Percentiles rank a stretch among this genome's conserved stretches.
Conservation (phyloP, 2,329 filamentous ascomycete genomes). For the Magnaporthiopsis rhizophila region DNA sequence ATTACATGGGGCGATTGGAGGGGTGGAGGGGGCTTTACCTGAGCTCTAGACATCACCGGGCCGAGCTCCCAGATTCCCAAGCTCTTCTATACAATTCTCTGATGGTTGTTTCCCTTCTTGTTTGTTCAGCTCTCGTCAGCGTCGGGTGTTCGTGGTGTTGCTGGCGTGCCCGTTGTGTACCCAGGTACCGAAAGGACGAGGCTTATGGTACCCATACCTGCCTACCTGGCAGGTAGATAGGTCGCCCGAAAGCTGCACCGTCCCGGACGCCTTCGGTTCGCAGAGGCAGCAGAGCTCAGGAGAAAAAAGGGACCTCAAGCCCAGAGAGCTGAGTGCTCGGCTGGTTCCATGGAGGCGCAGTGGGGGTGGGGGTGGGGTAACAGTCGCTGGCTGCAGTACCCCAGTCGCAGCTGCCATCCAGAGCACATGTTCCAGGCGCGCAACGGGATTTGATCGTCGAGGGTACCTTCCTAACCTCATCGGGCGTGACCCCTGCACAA, state of each 20-base stretch:
- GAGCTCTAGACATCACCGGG: neutral
- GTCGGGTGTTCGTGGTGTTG: too few relatives aligned
- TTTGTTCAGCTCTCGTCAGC: neutral
- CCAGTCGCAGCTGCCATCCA: conserved; percentile 4
- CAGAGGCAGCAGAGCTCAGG: too few relatives aligned
- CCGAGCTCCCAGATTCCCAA: neutral
- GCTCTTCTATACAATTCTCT: neutral
- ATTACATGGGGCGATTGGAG: neutral
- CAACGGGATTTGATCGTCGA: conserved; percentile 9
- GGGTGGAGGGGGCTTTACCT: neutral
- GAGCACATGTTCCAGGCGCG: conserved; percentile 9
- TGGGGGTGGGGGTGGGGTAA: neutral
- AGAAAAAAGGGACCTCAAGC: neutral
- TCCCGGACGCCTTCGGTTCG: too few relatives aligned
- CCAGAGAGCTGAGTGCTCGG: too few relatives aligned
- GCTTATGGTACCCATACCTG: too few relatives aligned
- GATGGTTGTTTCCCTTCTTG: too few relatives aligned
- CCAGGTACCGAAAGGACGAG: too few relatives aligned
- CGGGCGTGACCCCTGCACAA: neutral
- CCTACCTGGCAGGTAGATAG: too few relatives aligned
- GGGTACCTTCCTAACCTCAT: neutral
- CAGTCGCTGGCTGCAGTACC: neutral
- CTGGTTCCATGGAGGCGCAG: neutral
- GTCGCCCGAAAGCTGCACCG: too few relatives aligned
- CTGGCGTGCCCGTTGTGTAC: too few relatives aligned